A percentile compares a stretch with the other conserved stretches of the same genome.
Conservation (phyloP, 2,329 filamentous ascomycete species). For the Cercospora brassicicola region DNA sequence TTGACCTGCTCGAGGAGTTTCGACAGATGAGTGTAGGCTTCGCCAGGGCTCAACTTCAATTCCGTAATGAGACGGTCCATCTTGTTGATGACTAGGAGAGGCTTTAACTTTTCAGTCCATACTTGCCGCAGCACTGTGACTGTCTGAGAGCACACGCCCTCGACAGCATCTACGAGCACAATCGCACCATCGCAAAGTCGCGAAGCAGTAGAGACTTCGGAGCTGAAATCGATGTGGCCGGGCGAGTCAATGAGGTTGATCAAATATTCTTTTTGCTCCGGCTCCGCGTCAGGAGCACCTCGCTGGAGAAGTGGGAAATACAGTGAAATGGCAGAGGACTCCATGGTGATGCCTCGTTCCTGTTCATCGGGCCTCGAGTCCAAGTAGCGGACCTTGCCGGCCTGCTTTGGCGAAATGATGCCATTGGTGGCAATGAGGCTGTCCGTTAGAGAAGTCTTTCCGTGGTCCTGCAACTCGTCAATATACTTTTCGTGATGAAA, state of each 20-base stretch:
- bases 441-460: constrained; percentile 95
- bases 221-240: constrained; percentile 97
- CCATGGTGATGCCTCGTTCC: constrained; percentile 97
- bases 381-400: constrained; percentile 95
- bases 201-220: constrained; percentile 94
- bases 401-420: constrained; percentile 96
- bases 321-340: constrained; percentile 94
- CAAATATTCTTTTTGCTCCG: constrained; percentile 79
- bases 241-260: constrained; percentile 98
- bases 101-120: constrained; percentile 94
- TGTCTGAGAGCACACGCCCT: constrained; percentile 97
- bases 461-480: constrained; percentile 68
- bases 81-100: constrained; percentile 94
- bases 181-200: constrained; percentile 91
- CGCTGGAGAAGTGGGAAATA: constrained; percentile 90
- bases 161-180: constrained; percentile 92
- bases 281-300: constrained; percentile 54
- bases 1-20: constrained; percentile 95
- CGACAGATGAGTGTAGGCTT: constrained; percentile 85
- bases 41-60: constrained; percentile 84
- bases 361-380: constrained; percentile 97
- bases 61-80: constrained; percentile 94
- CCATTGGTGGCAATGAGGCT: constrained; percentile 96
- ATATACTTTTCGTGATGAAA: background rate
- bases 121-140: constrained; percentile 93